Base-by-base conservation (phyloP, 306 rosid species). In the Rubus parviflorus region DNA sequence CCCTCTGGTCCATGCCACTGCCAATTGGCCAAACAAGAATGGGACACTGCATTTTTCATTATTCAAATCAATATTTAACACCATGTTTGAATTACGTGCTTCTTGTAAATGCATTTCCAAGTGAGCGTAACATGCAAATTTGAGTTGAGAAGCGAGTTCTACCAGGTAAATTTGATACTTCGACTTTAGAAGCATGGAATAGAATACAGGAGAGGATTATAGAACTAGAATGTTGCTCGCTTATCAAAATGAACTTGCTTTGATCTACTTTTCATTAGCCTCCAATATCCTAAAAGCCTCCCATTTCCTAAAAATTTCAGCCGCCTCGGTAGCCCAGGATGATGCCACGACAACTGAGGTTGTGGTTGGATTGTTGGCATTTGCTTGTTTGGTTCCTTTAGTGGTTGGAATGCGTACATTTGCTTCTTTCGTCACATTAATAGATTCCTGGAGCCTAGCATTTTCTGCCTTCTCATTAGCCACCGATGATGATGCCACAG, bases 371-470 rank as follows among this genome's bases (percentile, higher is more conserved):
- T 38, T 6, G 77, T 64, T 25, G 41, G 20, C 43, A 22, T 11
- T 79, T 56, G 80, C 22, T 81, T 81, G 77, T 64, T 76, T 52
- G 30, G 47, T 57, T 58, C 16, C 22, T 40, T 4, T 70, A 46
- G 51, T 45, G 77, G 42, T 35, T 14, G 68, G 51, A 16, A 56
- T 63, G 46, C 47, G 17, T 48, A 48, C 46, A 17, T 77, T 56
- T 43, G 75, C 71, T 81, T 79, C 75, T 61, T 74, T 23, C 61
- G 40, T 46, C 25, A 23, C 54, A 72, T 23, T 14, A 47, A 67
- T 40, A 56, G 83, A 48, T 45, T 79, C 78, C 38, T 13, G 68
- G 8, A 57, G 35, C 8, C 20, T 17, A 14, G 7, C 37, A 69
- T 38, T 38, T 23, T 23, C 41, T 16, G 23, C 23, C 23, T 78